These are phyloP conservation scores for Calonectria pseudoturangicola DNA, from an alignment of 2,329 filamentous ascomycete genomes.

Conservation along the genomic window DNA sequence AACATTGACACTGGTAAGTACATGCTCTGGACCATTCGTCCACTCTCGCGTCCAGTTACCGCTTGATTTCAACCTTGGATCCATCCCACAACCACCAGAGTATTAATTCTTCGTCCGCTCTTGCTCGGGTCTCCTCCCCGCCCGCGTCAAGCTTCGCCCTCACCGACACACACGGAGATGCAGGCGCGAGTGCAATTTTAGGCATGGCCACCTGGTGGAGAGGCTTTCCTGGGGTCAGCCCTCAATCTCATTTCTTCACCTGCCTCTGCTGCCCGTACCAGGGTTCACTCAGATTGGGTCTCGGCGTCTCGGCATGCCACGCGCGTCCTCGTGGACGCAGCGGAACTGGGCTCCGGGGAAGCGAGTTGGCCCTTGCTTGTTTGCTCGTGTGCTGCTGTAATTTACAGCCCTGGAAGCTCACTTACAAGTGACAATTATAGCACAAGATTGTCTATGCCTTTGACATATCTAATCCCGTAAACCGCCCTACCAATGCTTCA, in stretches of 20 bases:
- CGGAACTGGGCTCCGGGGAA: conserved; percentile 45
- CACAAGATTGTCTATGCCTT: background rate
- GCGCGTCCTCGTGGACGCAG: conserved; percentile 41
- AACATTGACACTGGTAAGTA: conserved; percentile 31
- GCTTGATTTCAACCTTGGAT: conserved; percentile 4
- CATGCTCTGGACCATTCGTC: conserved; percentile 30
- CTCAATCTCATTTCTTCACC: conserved; percentile 48
- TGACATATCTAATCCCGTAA: background rate
- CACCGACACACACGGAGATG: conserved; percentile 38
- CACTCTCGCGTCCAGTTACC: conserved; percentile 36
- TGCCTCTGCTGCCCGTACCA: conserved; percentile 18
- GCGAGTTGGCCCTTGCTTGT: conserved; percentile 33
- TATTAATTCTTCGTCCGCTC: conserved; percentile 10
- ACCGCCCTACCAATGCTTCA: conserved; percentile 9
- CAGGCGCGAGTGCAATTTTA: conserved; percentile 37
- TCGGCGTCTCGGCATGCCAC: conserved; percentile 49
- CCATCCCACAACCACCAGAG: conserved; percentile 23
- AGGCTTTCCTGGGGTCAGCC: conserved; percentile 46
- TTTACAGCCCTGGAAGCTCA: conserved; percentile 28
- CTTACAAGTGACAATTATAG: conserved; percentile 27
- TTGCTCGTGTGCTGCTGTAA: conserved; percentile 27
- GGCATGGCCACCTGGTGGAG: conserved; percentile 37
- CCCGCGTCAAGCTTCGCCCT: conserved; percentile 40
- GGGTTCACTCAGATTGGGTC: conserved; percentile 46
- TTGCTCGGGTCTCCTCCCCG: background rate